Evolutionary conservation across 2,329 filamentous ascomycete genomes (phyloP), one percentile per base, ranked within the genome.

Genomic region (Colletotrichum falcatum): DNA sequence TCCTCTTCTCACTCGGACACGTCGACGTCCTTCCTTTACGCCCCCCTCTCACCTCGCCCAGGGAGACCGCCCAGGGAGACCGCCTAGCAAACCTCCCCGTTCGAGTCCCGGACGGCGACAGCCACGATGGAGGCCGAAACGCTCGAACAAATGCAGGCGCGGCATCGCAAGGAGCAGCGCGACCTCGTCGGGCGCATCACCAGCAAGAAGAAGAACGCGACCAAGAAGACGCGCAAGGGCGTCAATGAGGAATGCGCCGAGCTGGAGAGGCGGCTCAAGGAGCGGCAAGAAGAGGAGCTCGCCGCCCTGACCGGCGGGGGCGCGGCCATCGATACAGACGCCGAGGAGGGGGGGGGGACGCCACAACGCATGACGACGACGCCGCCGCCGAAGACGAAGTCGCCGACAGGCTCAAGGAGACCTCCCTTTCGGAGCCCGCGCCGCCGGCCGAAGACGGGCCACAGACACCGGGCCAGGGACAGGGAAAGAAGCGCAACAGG

Each of bases 141-240:
- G 12, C 89, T 96, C 81, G 95, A 98, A 71, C 90, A 93, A 72
- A 83, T 96, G 66, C 91, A 94, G 76, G 84, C 90, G 46, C 92
- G 91, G 56, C 96, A 99, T 80, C 91, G 94, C 76, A 96, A 94
- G 81, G 95, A 99, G 82, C 90, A 92, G 79, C 91, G 91, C 75
- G 95, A 98, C 72, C 87, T 99, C 33, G 93, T 97, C 80, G 88
- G 90, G 61, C 91, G 92, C 70, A 90, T 97, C 77, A 98, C 94
- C 6, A 94, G 92, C 82, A 98, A 98, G 87, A 99, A 98, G 86
- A 98, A 98, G 85, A 92, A 93, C 75, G 95, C 96, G 49, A 97
- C 92, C 56, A 99, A 98, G 83, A 94, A 90, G 89, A 95, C 87
- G 75, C 89, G 84, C 77, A 94, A 92, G 79, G 90, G 91, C 35